These are phyloP conservation scores for Cystobasidium slooffiae DNA, from an alignment of 1,284 basidiomycete genomes.

Conservation along the genomic window DNA sequence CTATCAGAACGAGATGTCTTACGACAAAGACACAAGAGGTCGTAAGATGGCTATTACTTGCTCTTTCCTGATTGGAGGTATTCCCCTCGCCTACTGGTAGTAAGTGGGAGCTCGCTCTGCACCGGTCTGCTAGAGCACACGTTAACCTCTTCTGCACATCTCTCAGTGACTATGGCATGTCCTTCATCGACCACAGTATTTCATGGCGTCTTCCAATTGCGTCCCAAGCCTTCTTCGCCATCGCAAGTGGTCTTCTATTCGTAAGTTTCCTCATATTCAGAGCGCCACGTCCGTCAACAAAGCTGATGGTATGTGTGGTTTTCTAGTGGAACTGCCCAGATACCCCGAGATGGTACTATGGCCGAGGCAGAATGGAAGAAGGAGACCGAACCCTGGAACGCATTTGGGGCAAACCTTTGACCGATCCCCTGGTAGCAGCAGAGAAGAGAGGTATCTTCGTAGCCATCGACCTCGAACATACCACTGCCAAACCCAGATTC, in stretches of 20 bases:
- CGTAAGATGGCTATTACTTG: constrained; percentile 41
- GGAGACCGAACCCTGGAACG: constrained; percentile 28
- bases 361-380: constrained; percentile 19
- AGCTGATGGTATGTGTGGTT: not conserved
- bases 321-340: constrained; percentile 33
- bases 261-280: not conserved
- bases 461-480: constrained; percentile 42
- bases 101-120: not conserved
- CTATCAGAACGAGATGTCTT: constrained; percentile 34
- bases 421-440: constrained; percentile 22
- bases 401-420: constrained; percentile 15
- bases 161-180: constrained; percentile 34
- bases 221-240: constrained; percentile 29
- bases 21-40: constrained; percentile 35
- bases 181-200: constrained; percentile 23
- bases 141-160: not conserved
- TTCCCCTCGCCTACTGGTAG: constrained; percentile 28
- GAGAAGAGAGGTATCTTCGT: constrained; percentile 42
- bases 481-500: constrained; percentile 15
- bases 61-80: constrained; percentile 34
- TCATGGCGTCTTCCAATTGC: constrained; percentile 42
- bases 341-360: constrained; percentile 44
- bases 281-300: not conserved
- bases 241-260: constrained; percentile 29
- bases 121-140: not conserved